These are phyloP conservation scores for Actinomortierella wolfii DNA, from an alignment of 371 early-diverging fungal species.

Conservation along the genomic window DNA sequence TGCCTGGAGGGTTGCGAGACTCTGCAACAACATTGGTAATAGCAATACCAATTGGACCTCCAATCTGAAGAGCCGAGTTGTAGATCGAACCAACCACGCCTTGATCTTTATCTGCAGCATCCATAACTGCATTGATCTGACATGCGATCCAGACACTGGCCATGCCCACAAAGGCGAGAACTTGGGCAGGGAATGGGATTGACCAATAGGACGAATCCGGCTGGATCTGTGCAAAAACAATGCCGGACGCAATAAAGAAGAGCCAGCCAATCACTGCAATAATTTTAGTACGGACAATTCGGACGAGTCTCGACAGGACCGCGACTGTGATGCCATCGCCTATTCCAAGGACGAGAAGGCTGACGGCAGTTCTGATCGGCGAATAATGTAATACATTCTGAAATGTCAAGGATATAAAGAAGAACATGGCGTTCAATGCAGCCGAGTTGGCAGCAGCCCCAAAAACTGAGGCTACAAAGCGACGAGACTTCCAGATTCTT, in stretches of 20 bases:
- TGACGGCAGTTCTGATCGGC: constrained; percentile 39
- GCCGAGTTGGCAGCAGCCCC: constrained; percentile 34
- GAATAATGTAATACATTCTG: constrained; percentile 39
- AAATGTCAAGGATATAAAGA: constrained; percentile 46
- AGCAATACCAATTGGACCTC: constrained; percentile 30
- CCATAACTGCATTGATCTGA: constrained; percentile 29
- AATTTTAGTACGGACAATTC: constrained; percentile 18
- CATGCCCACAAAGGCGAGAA: constrained; percentile 25
- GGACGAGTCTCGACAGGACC: constrained; percentile 10
- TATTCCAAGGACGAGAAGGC: constrained; percentile 22
- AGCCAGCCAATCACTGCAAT: constrained; percentile 22
- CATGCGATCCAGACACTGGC: constrained; percentile 24
- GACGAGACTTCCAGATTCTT: constrained; percentile 40
- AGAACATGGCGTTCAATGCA: constrained; percentile 45
- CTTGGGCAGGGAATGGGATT: constrained; percentile 19
- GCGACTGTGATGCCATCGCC: constrained; percentile 11
- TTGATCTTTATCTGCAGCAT: constrained; percentile 24
- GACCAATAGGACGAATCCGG: constrained; percentile 22
- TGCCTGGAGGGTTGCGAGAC: constrained; percentile 8
- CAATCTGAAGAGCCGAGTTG: constrained; percentile 22
- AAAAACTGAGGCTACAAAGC: constrained; percentile 38
- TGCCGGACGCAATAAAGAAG: constrained; percentile 23
- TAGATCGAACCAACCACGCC: constrained; percentile 30
- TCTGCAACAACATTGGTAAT: constrained; percentile 30
- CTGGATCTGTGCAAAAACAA: constrained; percentile 21